Conservation (phyloP, 768 basidiomycete genomes). For the Tephrocybe sp. region DNA sequence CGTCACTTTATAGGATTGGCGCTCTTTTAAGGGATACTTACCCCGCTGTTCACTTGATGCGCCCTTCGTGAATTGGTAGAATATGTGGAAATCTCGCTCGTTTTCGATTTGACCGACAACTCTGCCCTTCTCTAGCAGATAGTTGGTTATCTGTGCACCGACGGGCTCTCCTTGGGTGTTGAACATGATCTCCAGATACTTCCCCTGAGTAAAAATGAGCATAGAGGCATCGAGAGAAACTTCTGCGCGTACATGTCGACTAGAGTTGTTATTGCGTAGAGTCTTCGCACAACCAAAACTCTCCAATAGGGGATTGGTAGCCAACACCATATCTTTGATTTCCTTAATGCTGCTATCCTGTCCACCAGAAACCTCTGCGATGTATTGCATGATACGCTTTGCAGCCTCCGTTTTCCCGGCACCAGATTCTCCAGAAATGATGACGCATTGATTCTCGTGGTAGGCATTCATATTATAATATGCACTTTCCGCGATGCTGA, state of each 20-base stretch:
- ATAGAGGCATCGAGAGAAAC: constrained; percentile 2
- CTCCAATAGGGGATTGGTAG: constrained; percentile 95
- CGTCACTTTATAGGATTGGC: constrained; percentile 6
- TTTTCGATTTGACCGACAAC: constrained; percentile 96
- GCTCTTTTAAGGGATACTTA: constrained; percentile 29
- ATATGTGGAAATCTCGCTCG: constrained; percentile 98
- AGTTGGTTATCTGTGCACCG: constrained; percentile 98
- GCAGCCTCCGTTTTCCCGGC: constrained; percentile 99
- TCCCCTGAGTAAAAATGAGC: constrained; percentile 59
- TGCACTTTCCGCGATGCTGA: constrained; percentile 92
- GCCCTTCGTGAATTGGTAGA: constrained; percentile 98
- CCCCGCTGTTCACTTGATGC: constrained; percentile 88
- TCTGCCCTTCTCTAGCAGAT: constrained; percentile 93
- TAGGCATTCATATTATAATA: constrained; percentile 99
- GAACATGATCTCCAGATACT: constrained; percentile 99
- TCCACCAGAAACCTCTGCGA: constrained; percentile 92
- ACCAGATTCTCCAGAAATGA: constrained; percentile 98
- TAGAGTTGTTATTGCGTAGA: constrained; percentile 96
- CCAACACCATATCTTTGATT: constrained; percentile 99
- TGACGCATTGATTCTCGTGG: constrained; percentile 99
- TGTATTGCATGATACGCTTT: constrained; percentile 99
- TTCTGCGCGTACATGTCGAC: constrained; percentile 78
- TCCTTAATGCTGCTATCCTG: constrained; percentile 90
- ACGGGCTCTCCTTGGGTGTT: constrained; percentile 89
- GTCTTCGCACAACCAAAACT: constrained; percentile 99